Conservation (phyloP, 1,284 basidiomycete species). For the Apiotrichum mycotoxinovorans region DNA sequence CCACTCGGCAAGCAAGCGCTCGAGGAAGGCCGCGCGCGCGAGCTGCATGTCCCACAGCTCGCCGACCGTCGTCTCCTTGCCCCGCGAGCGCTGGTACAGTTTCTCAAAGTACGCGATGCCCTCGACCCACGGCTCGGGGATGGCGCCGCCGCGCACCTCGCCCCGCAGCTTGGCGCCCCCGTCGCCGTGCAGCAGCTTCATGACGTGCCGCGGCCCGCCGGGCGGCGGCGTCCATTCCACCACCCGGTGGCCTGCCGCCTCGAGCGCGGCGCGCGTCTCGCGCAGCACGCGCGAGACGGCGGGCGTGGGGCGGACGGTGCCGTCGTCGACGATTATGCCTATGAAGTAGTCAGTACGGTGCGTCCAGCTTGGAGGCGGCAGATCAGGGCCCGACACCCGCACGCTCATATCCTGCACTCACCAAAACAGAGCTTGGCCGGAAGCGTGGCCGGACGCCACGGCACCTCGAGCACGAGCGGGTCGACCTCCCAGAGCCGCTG, state of each 20-base stretch:
- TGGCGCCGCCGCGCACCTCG: conserved; percentile 2
- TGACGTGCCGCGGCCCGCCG: conserved; percentile 4
- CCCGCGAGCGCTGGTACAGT: conserved; percentile 3
- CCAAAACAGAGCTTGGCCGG: conserved; percentile 61
- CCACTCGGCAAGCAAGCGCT: conserved; percentile 1
- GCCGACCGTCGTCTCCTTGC: background rate
- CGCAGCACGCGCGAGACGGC: conserved; percentile 64
- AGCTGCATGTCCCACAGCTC: conserved; percentile 8
- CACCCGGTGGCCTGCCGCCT: conserved; percentile 63
- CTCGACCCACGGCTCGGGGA: conserved; percentile 22
- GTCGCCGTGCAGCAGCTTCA: conserved; percentile 11
- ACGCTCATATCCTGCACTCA: too few species aligned
- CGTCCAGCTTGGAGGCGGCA: too few species aligned
- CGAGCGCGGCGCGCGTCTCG: conserved; percentile 58
- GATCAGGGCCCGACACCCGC: too few species aligned
- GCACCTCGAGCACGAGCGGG: conserved; percentile 60
- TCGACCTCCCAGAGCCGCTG: conserved; percentile 67
- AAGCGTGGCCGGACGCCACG: conserved; percentile 63
- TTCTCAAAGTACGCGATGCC: conserved; percentile 6
- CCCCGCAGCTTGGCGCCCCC: conserved; percentile 10
- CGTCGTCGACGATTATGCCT: conserved; percentile 58
- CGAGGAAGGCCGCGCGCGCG: background rate
- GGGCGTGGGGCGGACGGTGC: conserved; percentile 62
- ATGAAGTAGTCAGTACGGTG: conserved; percentile 31
- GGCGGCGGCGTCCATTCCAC: conserved; percentile 45